Percentiles rank a stretch among this genome's conserved stretches.
These are phyloP conservation scores for Phytophthora boehmeriae DNA, from an alignment of 352 stramenopile genomes.

Conservation along the genomic window DNA sequence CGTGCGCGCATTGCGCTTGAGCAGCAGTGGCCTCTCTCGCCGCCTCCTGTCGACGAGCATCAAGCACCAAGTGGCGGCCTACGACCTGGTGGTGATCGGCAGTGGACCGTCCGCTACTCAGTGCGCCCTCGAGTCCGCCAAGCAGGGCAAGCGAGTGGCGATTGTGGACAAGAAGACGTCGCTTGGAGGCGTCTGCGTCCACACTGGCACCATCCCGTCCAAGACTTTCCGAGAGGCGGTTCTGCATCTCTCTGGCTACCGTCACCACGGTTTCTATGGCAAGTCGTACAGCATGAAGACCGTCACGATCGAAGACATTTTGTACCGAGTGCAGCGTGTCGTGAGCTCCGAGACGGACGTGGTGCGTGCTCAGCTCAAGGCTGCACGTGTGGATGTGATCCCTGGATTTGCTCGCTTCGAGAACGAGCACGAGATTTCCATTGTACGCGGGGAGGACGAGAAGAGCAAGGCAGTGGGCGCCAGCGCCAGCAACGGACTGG, in stretches of 20 bases:
- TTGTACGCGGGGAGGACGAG: slow-evolving; percentile 43
- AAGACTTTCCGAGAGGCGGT: slow-evolving; percentile 93
- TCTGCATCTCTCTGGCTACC: slow-evolving; percentile 89
- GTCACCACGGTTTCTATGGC: slow-evolving; percentile 89
- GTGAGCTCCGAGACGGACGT: slow-evolving; percentile 81
- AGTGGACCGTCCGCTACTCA: slow-evolving; percentile 85
- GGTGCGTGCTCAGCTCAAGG: slow-evolving; percentile 83
- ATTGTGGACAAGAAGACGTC: slow-evolving; percentile 73
- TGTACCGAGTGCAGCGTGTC: slow-evolving; percentile 82
- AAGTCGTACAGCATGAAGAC: slow-evolving; percentile 87
- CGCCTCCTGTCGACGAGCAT: slow-evolving; percentile 24
- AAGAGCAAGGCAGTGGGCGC: slow-evolving; percentile 6
- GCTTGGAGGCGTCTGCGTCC: slow-evolving; percentile 81
- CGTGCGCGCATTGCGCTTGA: not conserved
- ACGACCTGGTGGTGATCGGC: slow-evolving; percentile 90
- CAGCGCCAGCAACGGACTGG: slow-evolving; percentile 17
- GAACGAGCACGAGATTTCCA: slow-evolving; percentile 77
- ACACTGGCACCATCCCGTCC: slow-evolving; percentile 88
- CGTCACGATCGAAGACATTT: slow-evolving; percentile 85
- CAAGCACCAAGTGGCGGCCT: slow-evolving; percentile 55
- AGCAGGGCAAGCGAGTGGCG: slow-evolving; percentile 77
- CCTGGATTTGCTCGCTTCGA: slow-evolving; percentile 77
- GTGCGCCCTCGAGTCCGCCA: slow-evolving; percentile 88
- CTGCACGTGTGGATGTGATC: slow-evolving; percentile 74
- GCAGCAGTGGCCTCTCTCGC: too few relatives aligned